Conservation (phyloP, 1,284 basidiomycete species). For the Tilletia caries region DNA sequence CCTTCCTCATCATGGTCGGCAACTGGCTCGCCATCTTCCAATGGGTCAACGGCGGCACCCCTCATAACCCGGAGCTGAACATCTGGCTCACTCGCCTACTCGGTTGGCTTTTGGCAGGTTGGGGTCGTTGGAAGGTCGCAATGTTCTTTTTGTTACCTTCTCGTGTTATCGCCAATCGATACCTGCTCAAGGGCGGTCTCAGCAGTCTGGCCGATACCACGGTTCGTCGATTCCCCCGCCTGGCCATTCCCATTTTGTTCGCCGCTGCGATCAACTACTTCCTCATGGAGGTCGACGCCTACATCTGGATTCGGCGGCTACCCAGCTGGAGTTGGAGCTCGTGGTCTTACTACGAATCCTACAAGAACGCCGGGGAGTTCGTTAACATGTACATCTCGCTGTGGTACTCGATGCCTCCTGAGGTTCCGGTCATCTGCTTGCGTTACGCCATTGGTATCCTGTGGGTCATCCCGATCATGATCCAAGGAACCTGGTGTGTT, state of each 20-base stretch:
- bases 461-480: constrained; percentile 46
- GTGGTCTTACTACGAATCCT: constrained; percentile 45
- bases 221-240: constrained; percentile 39
- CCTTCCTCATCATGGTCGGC: constrained; percentile 42
- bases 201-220: constrained; percentile 37
- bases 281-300: constrained; percentile 40
- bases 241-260: constrained; percentile 33
- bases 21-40: constrained; percentile 48
- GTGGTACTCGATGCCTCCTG: constrained; percentile 42
- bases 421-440: constrained; percentile 30
- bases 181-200: constrained; percentile 39
- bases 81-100: constrained; percentile 37
- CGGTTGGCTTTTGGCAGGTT: constrained; percentile 28
- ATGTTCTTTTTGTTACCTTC: constrained; percentile 39
- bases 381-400: constrained; percentile 38
- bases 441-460: constrained; percentile 47
- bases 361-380: constrained; percentile 37
- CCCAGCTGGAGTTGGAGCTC: constrained; percentile 40
- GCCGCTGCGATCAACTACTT: constrained; percentile 43
- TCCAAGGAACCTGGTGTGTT: constrained; percentile 39
- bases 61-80: constrained; percentile 36
- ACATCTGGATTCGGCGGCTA: constrained; percentile 42
- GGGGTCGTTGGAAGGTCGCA: constrained; percentile 26
- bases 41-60: constrained; percentile 30
- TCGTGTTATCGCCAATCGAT: constrained; percentile 42